Conservation (phyloP, 2,329 filamentous ascomycete species). For the Sporothrix luriei region DNA sequence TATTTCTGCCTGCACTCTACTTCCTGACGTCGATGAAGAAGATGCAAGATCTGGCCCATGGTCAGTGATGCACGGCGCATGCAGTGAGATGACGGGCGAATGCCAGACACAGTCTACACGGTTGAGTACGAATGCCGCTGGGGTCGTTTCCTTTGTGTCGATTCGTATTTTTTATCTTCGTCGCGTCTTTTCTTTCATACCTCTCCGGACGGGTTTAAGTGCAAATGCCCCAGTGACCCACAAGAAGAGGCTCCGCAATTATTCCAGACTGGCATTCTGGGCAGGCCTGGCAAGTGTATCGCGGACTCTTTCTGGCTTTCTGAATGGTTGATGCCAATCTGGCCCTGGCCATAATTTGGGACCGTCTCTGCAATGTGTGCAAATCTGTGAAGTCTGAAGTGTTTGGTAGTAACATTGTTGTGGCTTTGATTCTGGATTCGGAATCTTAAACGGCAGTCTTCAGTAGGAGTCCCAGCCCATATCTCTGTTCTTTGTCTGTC, state of each 20-base stretch:
- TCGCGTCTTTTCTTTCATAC: constrained; percentile 11
- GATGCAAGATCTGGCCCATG: neutral
- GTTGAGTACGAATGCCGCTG: neutral
- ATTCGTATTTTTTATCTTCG: neutral
- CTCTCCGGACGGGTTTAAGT: constrained; percentile 4
- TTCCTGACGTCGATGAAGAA: neutral
- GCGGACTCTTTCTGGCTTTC: constrained; percentile 5
- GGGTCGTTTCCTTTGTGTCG: neutral
- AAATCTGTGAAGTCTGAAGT: neutral
- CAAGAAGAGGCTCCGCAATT: neutral
- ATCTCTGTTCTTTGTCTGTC: neutral
- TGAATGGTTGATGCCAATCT: neutral
- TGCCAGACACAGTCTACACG: constrained; percentile 16
- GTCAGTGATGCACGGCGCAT: neutral
- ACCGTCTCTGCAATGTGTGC: too few species aligned
- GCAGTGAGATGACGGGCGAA: constrained; percentile 17
- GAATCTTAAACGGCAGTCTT: too few species aligned
- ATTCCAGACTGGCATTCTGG: constrained; percentile 12
- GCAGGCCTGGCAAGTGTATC: neutral
- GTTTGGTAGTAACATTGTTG: neutral
- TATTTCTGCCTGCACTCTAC: neutral
- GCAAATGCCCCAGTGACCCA: neutral
- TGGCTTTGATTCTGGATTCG: neutral
- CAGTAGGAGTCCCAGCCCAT: too few species aligned
- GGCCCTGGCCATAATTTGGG: neutral